Conservation (phyloP, 1,284 basidiomycete genomes). For the Boletus smithii region DNA sequence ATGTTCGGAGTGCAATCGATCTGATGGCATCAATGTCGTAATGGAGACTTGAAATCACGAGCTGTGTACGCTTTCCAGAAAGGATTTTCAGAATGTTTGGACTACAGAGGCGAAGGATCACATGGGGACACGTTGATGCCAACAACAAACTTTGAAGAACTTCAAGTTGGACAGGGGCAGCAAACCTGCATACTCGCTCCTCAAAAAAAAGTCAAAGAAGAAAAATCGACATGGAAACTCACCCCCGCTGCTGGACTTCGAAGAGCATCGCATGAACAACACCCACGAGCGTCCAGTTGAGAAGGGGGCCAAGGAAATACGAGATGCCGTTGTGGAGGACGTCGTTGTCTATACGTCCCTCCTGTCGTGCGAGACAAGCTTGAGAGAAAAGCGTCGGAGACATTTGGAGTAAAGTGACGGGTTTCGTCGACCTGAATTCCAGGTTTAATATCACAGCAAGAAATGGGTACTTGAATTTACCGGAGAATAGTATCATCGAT, state of each 20-base stretch:
- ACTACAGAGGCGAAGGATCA: slow-evolving; percentile 63
- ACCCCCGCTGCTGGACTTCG: slow-evolving; percentile 62
- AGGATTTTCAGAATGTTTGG: slow-evolving; percentile 53
- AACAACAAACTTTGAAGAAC: slow-evolving; percentile 64
- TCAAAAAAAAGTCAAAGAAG: slow-evolving; percentile 1
- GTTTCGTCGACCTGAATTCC: slow-evolving; percentile 58
- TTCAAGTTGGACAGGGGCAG: slow-evolving; percentile 47
- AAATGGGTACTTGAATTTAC: slow-evolving; percentile 34
- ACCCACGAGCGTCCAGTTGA: slow-evolving; percentile 77
- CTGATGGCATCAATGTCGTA: slow-evolving; percentile 44
- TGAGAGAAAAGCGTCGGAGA: slow-evolving; percentile 62
- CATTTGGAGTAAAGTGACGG: slow-evolving; percentile 61
- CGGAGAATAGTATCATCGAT: slow-evolving; percentile 78
- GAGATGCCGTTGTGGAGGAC: slow-evolving; percentile 68
- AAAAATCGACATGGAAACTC: slow-evolving; percentile 20
- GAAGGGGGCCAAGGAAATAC: slow-evolving; percentile 67
- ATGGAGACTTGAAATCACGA: slow-evolving; percentile 28
- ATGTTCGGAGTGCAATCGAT: slow-evolving; percentile 41
- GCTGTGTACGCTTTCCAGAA: slow-evolving; percentile 38
- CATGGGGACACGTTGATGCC: slow-evolving; percentile 59
- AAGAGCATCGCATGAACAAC: slow-evolving; percentile 60
- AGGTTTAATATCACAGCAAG: slow-evolving; percentile 5
- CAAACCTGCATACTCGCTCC: slow-evolving; percentile 29
- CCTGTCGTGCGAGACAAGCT: slow-evolving; percentile 49
- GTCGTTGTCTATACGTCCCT: slow-evolving; percentile 61